Percentiles rank a stretch among this genome's conserved stretches.
Evolutionary conservation across 352 stramenopile genomes (phyloP).

Genomic region (Globisporangium canariense): DNA sequence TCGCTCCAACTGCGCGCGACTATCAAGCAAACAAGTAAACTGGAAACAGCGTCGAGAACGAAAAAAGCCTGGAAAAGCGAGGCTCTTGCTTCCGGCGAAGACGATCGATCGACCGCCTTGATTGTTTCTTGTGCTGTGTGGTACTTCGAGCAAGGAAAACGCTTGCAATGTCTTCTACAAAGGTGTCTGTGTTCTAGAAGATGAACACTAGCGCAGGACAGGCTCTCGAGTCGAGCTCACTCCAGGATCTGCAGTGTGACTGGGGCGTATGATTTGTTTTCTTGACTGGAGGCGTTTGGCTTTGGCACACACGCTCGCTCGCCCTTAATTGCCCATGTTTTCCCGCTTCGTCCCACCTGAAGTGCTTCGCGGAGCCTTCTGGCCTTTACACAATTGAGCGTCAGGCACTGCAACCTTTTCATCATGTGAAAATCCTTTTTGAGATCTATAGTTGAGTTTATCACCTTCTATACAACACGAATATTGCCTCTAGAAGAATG

Average conservation of each 20-base stretch:
- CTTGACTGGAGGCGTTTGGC: not conserved
- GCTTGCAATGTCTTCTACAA: not conserved
- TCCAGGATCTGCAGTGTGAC: not conserved
- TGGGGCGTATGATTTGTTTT: not conserved
- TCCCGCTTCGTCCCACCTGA: not conserved
- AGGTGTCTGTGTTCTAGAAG: not conserved
- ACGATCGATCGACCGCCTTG: not conserved
- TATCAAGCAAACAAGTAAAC: too few species aligned
- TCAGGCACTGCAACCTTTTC: not conserved
- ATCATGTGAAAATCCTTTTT: too few species aligned
- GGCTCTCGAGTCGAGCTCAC: not conserved
- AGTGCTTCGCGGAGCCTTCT: not conserved
- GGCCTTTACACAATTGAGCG: not conserved
- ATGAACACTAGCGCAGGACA: too few species aligned
- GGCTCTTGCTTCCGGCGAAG: too few species aligned
- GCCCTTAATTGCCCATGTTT: not conserved
- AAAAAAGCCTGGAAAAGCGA: too few species aligned
- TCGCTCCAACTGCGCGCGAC: too few species aligned
- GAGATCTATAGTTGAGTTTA: too few species aligned
- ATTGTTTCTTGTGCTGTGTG: not conserved
- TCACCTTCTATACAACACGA: too few species aligned
- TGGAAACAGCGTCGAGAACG: too few species aligned
- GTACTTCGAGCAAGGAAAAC: not conserved
- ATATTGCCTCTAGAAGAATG: too few species aligned
- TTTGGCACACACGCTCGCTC: not conserved